Evolutionary conservation across 306 rosid genomes (phyloP).

Genomic region (Sicyos edulis): DNA sequence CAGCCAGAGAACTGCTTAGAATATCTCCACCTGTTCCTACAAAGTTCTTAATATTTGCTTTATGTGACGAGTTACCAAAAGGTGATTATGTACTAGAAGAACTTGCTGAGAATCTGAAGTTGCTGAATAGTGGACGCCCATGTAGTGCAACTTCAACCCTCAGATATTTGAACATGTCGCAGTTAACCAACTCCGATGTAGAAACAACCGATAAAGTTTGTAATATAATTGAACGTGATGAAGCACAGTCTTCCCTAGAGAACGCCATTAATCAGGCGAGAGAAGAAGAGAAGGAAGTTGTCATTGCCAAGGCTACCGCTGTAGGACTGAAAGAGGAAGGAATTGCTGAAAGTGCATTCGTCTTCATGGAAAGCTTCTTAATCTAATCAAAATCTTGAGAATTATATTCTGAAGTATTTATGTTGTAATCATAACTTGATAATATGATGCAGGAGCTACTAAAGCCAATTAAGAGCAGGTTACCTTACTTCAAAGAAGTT

Average conservation of each 20-base stretch:
- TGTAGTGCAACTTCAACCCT: constrained; percentile 66
- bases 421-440: constrained; percentile 9
- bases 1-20: constrained; percentile 85
- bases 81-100: constrained; percentile 79
- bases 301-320: constrained; percentile 70
- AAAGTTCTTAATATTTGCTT: constrained; percentile 70
- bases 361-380: constrained; percentile 44
- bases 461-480: constrained; percentile 44
- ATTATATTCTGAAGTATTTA: background rate
- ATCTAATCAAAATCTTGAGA: background rate
- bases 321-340: constrained; percentile 80
- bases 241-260: constrained; percentile 36
- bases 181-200: constrained; percentile 26
- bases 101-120: constrained; percentile 63
- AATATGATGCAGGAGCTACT: constrained; percentile 54
- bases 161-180: constrained; percentile 39
- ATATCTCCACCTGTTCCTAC: constrained; percentile 83
- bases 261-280: constrained; percentile 62
- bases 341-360: constrained; percentile 46
- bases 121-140: constrained; percentile 36
- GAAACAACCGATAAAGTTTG: constrained; percentile 25
- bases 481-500: constrained; percentile 51
- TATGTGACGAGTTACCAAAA: constrained; percentile 75
- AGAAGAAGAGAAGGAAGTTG: constrained; percentile 70
- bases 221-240: constrained; percentile 23